These are phyloP conservation scores for Diaporthe citri DNA, from an alignment of 2,329 filamentous ascomycete species.

Conservation along the genomic window DNA sequence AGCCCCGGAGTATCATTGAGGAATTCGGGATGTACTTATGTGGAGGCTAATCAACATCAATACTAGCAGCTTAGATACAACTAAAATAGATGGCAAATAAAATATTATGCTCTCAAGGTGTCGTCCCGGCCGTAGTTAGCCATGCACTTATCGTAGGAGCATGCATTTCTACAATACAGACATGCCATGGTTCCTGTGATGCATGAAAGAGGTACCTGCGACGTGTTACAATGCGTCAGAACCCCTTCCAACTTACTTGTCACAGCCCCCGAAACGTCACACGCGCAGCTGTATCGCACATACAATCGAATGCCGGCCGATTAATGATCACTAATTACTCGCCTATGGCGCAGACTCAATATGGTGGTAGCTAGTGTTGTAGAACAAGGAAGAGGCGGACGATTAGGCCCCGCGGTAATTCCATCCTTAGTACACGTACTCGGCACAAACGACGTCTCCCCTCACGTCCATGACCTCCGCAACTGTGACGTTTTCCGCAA, in stretches of 20 bases:
- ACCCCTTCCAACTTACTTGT: too few relatives aligned
- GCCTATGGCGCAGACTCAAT: background rate
- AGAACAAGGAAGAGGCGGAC: background rate
- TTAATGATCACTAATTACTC: background rate
- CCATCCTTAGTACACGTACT: background rate
- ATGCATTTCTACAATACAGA: too few relatives aligned
- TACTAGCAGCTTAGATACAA: background rate
- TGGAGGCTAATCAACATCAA: background rate
- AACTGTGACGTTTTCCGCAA: constrained; percentile 39
- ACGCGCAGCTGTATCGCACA: background rate
- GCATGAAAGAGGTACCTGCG: too few relatives aligned
- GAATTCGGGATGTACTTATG: constrained; percentile 19
- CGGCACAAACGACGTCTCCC: background rate
- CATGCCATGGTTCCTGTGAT: too few relatives aligned
- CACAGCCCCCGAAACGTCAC: background rate
- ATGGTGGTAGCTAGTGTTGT: background rate
- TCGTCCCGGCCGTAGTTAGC: background rate
- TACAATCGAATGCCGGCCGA: too few relatives aligned
- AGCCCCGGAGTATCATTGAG: constrained; percentile 38
- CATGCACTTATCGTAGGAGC: too few relatives aligned
- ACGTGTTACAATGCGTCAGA: too few relatives aligned
- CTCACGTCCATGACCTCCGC: constrained; percentile 41
- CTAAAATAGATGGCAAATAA: background rate
- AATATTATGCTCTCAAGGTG: background rate
- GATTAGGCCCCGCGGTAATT: background rate